phyloP scores from a whole-genome alignment of 192 early-diverging fungal genomes.

The Coemansia erecta region DNA sequence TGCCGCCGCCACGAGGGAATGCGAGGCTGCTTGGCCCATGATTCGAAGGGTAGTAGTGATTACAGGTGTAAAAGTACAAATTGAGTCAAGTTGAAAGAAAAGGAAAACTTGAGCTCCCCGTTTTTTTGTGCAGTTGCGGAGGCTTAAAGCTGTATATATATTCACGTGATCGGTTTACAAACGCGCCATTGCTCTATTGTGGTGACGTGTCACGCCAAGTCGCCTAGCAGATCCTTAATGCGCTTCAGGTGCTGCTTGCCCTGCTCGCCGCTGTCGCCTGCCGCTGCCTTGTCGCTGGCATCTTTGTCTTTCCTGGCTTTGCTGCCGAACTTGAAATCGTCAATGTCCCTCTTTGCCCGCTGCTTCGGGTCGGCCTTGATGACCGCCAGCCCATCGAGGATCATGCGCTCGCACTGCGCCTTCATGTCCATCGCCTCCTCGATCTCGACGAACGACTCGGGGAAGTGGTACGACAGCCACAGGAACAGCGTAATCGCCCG shows the following conservation, averaged over 20 bases:
- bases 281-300: no score
- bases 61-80: background rate
- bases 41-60: background rate
- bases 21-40: slow-evolving; percentile 50
- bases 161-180: no score
- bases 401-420: slow-evolving; percentile 46
- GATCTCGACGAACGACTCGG: slow-evolving; percentile 56
- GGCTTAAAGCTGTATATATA: no score
- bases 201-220: no score
- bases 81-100: background rate
- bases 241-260: no score
- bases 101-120: slow-evolving; percentile 1
- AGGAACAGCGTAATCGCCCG: slow-evolving; percentile 78
- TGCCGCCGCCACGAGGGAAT: slow-evolving; percentile 47
- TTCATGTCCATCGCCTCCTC: slow-evolving; percentile 56
- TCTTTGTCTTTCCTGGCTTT: background rate
- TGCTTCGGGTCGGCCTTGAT: background rate
- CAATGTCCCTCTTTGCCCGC: no score
- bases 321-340: no score
- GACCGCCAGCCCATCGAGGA: slow-evolving; percentile 43
- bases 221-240: no score
- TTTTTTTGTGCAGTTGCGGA: no score
- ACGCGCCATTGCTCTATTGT: no score
- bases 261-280: no score
- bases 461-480: slow-evolving; percentile 76